Conservation (phyloP, 2,329 filamentous ascomycete genomes). For the Coniochaeta sp. region DNA sequence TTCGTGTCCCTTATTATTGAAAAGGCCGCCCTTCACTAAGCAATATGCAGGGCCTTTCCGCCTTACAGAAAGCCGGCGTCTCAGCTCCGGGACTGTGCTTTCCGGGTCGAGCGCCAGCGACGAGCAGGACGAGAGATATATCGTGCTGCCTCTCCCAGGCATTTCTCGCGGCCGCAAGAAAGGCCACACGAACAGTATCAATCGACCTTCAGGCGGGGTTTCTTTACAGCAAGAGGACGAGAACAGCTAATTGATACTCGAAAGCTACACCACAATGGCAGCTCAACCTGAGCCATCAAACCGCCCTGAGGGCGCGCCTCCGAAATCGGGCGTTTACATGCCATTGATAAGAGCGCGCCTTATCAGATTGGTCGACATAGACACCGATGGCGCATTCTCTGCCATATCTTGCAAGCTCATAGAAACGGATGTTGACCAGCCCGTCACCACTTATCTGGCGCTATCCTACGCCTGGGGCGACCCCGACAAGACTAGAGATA, state of each 20-base stretch:
- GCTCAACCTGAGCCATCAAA: neutral
- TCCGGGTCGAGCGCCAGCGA: too few species aligned
- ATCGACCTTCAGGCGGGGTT: too few species aligned
- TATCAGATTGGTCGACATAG: neutral
- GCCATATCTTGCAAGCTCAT: neutral
- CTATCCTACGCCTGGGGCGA: slow-evolving; percentile 8
- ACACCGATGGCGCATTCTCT: neutral
- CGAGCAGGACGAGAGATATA: too few species aligned
- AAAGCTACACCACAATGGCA: neutral
- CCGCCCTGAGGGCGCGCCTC: neutral
- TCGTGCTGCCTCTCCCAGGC: too few species aligned
- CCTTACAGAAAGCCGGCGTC: neutral
- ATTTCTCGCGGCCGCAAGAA: too few species aligned
- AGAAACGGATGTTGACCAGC: neutral
- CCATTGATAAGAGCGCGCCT: neutral
- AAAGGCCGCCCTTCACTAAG: too few species aligned
- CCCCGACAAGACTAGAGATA: neutral
- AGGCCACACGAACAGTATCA: too few species aligned
- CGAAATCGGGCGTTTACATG: neutral
- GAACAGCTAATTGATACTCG: too few species aligned
- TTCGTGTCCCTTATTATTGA: too few species aligned
- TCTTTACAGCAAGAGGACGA: too few species aligned
- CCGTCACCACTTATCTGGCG: neutral
- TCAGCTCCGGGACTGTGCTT: neutral
- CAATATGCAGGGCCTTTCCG: neutral